Conservation (phyloP, 768 basidiomycete species). For the Paxillus involutus region DNA sequence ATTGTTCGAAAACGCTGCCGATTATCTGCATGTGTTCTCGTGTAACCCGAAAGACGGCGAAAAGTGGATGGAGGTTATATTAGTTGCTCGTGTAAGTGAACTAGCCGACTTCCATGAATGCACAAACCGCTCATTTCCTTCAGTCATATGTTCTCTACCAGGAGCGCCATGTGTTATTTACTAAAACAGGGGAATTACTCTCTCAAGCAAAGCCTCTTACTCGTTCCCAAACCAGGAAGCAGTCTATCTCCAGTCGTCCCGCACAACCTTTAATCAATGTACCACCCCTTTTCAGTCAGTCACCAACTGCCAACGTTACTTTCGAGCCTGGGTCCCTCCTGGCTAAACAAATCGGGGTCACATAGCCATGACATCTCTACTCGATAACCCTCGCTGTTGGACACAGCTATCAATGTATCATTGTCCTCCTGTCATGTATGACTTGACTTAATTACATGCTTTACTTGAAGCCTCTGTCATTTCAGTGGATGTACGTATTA, state of each 20-base stretch:
- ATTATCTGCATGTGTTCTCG: constrained; percentile 87
- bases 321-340: constrained; percentile 81
- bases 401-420: background rate
- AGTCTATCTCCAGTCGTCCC: constrained; percentile 34
- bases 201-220: constrained; percentile 34
- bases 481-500: constrained; percentile 16
- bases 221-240: constrained; percentile 37
- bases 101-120: background rate
- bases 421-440: constrained; percentile 1
- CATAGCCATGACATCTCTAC: constrained; percentile 1
- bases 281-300: constrained; percentile 38
- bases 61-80: constrained; percentile 76
- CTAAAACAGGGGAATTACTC: constrained; percentile 22
- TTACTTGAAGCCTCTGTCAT: constrained; percentile 12
- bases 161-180: constrained; percentile 63
- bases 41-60: constrained; percentile 73
- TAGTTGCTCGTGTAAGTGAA: constrained; percentile 73
- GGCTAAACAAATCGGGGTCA: constrained; percentile 46
- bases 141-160: constrained; percentile 85
- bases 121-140: constrained; percentile 8
- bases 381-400: constrained; percentile 4
- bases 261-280: constrained; percentile 51
- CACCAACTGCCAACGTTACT: constrained; percentile 37
- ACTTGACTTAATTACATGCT: constrained; percentile 7
- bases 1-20: constrained; percentile 83